Conservation (phyloP, 495 filamentous ascomycete species). For the Talaromyces liani region DNA sequence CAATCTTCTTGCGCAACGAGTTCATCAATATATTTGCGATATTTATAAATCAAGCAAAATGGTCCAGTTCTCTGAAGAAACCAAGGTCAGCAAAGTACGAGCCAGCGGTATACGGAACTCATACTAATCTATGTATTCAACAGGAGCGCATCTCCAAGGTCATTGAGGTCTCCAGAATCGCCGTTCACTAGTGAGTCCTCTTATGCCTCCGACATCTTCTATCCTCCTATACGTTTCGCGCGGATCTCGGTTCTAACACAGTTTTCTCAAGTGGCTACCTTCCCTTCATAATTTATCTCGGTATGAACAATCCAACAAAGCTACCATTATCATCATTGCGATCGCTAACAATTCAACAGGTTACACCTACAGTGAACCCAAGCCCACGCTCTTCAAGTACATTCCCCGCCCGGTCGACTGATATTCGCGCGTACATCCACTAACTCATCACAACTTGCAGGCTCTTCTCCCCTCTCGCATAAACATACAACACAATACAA, state of each 20-base stretch:
- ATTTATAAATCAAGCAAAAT: conserved; percentile 32
- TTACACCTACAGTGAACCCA: conserved; percentile 87
- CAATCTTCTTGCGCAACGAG: neutral
- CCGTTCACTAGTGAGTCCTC: conserved; percentile 80
- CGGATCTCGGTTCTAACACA: conserved; percentile 23
- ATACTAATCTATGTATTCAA: conserved; percentile 8
- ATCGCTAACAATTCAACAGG: conserved; percentile 42
- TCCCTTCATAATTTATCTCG: conserved; percentile 93
- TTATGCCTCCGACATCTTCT: neutral
- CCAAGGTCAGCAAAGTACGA: conserved; percentile 60
- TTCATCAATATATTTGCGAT: neutral
- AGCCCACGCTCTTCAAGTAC: conserved; percentile 89
- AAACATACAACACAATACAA: neutral
- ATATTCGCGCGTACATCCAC: neutral
- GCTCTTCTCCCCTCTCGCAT: conserved; percentile 66
- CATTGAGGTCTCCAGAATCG: conserved; percentile 87
- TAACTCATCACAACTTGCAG: conserved; percentile 26
- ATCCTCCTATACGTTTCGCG: neutral
- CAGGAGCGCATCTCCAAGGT: conserved; percentile 95
- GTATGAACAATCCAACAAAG: conserved; percentile 42
- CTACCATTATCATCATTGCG: neutral
- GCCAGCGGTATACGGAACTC: neutral
- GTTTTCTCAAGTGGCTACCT: conserved; percentile 70
- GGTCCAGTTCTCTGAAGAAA: conserved; percentile 93
- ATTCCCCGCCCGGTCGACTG: conserved; percentile 9